Evolutionary conservation across 2,329 filamentous ascomycete genomes (phyloP), one percentile per base, ranked within the genome.

Genomic region (Sarocladiaceae sp.): DNA sequence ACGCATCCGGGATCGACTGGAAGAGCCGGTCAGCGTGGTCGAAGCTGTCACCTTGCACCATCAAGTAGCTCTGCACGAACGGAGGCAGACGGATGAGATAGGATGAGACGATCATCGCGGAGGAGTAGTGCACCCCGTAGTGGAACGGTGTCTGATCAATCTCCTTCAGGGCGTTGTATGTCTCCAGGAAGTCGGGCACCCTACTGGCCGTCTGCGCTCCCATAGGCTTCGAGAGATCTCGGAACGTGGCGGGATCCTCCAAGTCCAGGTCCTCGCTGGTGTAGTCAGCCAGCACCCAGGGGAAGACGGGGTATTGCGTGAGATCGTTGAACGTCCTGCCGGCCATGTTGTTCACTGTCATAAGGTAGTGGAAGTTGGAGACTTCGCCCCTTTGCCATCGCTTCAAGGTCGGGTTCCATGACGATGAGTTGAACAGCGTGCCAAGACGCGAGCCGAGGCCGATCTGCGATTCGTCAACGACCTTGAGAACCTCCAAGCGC

Each of bases 41-140:
- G 64, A 97, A 99, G 35, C 82, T 90, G 4, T 93, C 93, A n/a
- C 94, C 94, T 67, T 99, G 94, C 2, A 99, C 80, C 8, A 97
- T 75, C 18, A 97, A 82, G 64, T 96, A 97, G 0, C 94, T 96
- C 60, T 97, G 90, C 22, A 97, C 93, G 65, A 97, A 99, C 0
- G 94, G 94, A 49, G 96, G 93, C 15, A 99, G 77, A 17, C 94
- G 87, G 61, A 99, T 97, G 36, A 99, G 79, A 62, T 97, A 99
- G 0, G 92, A 97, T 12, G 91, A 91, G 6, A 99, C 94, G 54
- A 96, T 97, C 94, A 97, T 99, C 7, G 94, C 94, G 2, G 94
- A 97, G 1, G 94, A 97, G 67, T 99, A 99, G 66, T 99, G 95
- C 0, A 95, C 99, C 17, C 94, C 94, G 60, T 97, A 99, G 65